Conservation (phyloP, 495 filamentous ascomycete genomes). For the Pyronema domesticum region DNA sequence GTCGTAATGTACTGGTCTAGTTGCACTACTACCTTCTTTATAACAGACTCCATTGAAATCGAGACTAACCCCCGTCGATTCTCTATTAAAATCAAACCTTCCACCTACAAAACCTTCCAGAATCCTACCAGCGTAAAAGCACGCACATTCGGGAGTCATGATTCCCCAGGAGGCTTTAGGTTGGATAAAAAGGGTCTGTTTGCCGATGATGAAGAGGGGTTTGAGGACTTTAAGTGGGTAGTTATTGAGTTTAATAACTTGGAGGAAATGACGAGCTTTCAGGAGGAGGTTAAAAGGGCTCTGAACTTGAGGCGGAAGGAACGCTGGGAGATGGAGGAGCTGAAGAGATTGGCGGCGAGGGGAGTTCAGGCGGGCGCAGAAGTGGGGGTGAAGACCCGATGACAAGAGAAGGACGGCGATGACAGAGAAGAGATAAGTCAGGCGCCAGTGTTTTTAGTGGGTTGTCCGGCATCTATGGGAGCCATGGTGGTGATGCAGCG, state of each 20-base stretch:
- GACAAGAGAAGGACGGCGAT: no score
- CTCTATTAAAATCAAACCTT: conserved; percentile 9
- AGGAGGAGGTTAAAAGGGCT: conserved; percentile 9
- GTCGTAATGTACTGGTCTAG: conserved; percentile 14
- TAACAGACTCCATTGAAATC: conserved; percentile 19
- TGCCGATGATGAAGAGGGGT: conserved; percentile 11
- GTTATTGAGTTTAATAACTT: conserved; percentile 15
- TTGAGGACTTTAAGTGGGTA: conserved; percentile 20
- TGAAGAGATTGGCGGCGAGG: conserved; percentile 10
- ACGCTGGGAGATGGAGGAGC: conserved; percentile 9
- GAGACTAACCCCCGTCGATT: conserved; percentile 4
- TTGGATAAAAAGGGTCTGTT: conserved; percentile 14
- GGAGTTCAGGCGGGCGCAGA: conserved; percentile 6
- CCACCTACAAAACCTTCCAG: conserved; percentile 9
- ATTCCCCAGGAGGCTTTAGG: conserved; percentile 10
- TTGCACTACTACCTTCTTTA: conserved; percentile 7
- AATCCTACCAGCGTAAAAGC: conserved; percentile 10
- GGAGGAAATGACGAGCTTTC: conserved; percentile 12
- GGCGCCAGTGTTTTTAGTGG: no score
- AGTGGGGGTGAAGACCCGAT: neutral
- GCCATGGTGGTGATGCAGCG: no score
- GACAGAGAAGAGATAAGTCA: no score
- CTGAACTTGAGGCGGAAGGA: conserved; percentile 12
- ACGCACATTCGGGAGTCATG: conserved; percentile 5
- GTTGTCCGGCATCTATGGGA: no score